A percentile compares a stretch with the other conserved stretches of the same genome.
These are phyloP conservation scores for Groenewaldozyma salmanticensis DNA, from an alignment of 805 yeast genomes.

Conservation along the genomic window DNA sequence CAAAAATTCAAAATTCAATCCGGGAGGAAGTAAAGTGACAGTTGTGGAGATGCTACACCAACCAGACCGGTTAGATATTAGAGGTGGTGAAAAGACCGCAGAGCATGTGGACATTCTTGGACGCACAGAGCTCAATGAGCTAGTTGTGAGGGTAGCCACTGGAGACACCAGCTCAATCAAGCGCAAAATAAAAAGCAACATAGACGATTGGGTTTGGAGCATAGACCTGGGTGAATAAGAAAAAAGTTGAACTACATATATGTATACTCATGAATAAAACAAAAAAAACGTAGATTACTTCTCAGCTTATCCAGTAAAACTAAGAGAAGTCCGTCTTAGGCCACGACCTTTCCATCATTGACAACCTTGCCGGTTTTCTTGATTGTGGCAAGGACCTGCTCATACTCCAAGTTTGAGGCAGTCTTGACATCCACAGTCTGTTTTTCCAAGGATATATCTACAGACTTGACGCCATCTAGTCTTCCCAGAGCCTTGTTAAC, in stretches of 20 bases:
- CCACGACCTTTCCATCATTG: conserved; percentile 48
- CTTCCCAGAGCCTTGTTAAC: conserved; percentile 64
- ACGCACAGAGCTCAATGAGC: conserved; percentile 82
- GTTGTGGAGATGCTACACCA: conserved; percentile 88
- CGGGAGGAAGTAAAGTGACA: conserved; percentile 62
- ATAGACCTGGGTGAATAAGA: conserved; percentile 36
- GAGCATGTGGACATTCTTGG: conserved; percentile 97
- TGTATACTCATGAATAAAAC: not conserved
- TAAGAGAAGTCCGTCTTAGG: conserved; percentile 17
- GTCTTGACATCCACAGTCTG: conserved; percentile 78
- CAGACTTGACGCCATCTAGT: conserved; percentile 62
- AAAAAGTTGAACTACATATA: not conserved
- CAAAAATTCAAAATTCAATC: conserved; percentile 55
- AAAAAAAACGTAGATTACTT: no score
- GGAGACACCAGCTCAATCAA: conserved; percentile 66
- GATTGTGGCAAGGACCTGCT: conserved; percentile 70
- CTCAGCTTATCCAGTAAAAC: no score
- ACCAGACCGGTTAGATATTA: conserved; percentile 85
- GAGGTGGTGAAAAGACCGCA: conserved; percentile 97
- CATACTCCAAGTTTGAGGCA: conserved; percentile 46
- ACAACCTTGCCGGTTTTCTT: conserved; percentile 87
- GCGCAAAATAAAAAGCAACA: conserved; percentile 46
- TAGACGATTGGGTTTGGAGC: conserved; percentile 51
- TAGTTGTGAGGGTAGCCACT: conserved; percentile 69
- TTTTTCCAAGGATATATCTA: conserved; percentile 65